Base-by-base conservation (phyloP, 768 basidiomycete genomes). In the Hygrocybe punicea region DNA sequence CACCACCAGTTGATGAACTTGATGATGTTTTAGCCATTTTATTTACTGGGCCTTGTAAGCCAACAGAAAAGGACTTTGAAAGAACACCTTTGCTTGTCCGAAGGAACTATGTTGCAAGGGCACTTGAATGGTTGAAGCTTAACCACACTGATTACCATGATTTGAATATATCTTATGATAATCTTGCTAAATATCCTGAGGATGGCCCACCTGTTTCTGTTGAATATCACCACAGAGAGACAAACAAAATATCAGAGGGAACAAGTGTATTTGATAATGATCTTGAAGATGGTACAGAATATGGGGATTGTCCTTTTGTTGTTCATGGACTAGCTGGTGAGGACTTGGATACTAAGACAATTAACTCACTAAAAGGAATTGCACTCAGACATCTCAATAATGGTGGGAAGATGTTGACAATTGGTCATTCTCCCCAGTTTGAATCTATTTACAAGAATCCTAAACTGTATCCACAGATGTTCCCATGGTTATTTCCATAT, bases 401-500 rank as follows among this genome's bases (percentile, higher is more conserved):
- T 2, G 35, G 50, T 23, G 58, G 63, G 0, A 56, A 57, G 13
- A 56, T 66, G 0, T 51, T 76, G 5, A 60, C 21, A 0, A 58
- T 69, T 17, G 68, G 65, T 6, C 63, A 65, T 40, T 34, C 29
- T 2, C 17, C 33, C 0, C 6, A 51, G 1, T 62, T 68, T 5
- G 53, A 66, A 16, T 62, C 65, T 6, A 62, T 65, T 8, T 71
- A 61, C 23, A 50, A 71, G 4, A 76, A 79, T 52, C 63, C 70
- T 1, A 49, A 62, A 6, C 56, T 75, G 3, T 78, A 71, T 65
- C 71, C 76, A 1, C 60, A 63, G 16, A 71, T 73, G 67, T 74
- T 72, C 52, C 75, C 75, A 0, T 75, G 73, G 73, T 53, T 76
- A 1, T 77, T 71, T 61, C 74, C 73, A 0, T 76, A 75, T 59